These are phyloP conservation scores for Sclerotinia nivalis DNA, from an alignment of 2,329 filamentous ascomycete genomes.

Conservation along the genomic window DNA sequence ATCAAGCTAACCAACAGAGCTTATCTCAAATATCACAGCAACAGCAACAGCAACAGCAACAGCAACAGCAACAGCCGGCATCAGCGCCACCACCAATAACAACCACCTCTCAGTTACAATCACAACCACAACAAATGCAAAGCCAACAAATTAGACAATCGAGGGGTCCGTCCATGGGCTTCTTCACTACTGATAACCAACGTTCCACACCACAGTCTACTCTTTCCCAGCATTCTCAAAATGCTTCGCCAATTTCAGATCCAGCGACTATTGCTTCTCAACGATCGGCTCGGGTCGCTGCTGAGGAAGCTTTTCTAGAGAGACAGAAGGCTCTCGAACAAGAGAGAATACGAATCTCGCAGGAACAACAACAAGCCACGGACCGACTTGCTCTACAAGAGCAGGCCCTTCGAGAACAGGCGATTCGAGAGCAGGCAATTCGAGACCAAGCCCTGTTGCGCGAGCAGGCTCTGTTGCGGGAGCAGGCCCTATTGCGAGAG, in stretches of 20 bases:
- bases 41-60: slow-evolving; percentile 25
- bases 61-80: slow-evolving; percentile 20
- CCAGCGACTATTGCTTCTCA: not conserved
- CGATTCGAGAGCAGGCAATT: not conserved
- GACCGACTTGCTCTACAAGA: slow-evolving; percentile 25
- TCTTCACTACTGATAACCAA: slow-evolving; percentile 35
- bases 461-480: not conserved
- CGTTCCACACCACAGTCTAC: slow-evolving; percentile 32
- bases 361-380: slow-evolving; percentile 19
- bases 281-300: slow-evolving; percentile 11
- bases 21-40: slow-evolving; percentile 32
- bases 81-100: slow-evolving; percentile 32
- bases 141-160: slow-evolving; percentile 28
- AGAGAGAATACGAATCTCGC: slow-evolving; percentile 10
- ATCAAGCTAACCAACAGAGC: slow-evolving; percentile 34
- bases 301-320: slow-evolving; percentile 6
- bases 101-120: slow-evolving; percentile 5
- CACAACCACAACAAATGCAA: slow-evolving; percentile 24
- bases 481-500: slow-evolving; percentile 1
- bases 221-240: slow-evolving; percentile 16
- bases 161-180: slow-evolving; percentile 39
- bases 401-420: slow-evolving; percentile 11
- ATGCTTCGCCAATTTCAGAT: slow-evolving; percentile 14
- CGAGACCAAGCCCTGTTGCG: not conserved
- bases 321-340: slow-evolving; percentile 14